These are phyloP conservation scores for Aspergillus fijiensis DNA, from an alignment of 2,329 filamentous ascomycete species.

Conservation along the genomic window DNA sequence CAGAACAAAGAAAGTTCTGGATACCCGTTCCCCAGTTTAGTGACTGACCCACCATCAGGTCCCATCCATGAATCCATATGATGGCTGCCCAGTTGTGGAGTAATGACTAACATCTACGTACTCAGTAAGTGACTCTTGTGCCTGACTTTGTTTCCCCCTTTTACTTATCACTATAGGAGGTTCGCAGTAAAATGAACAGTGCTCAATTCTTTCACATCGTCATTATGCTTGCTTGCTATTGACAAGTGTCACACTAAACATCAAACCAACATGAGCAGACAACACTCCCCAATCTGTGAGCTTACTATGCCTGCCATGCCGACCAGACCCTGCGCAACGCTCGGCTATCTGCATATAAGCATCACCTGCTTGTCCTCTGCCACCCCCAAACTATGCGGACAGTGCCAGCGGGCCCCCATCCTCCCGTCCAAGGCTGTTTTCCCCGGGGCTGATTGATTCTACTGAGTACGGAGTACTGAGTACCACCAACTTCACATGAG, in stretches of 20 bases:
- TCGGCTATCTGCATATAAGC: not conserved
- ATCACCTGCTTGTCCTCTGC: not conserved
- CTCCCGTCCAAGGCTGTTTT: not conserved
- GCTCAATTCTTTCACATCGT: too few species aligned
- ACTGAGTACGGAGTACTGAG: too few species aligned
- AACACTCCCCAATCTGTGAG: not conserved
- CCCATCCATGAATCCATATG: not conserved
- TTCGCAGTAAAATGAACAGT: not conserved
- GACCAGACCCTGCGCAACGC: not conserved
- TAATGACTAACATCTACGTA: not conserved
- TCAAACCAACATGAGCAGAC: not conserved
- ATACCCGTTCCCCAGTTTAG: slow-evolving; percentile 1
- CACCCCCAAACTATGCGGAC: not conserved
- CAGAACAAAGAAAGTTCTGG: slow-evolving; percentile 10
- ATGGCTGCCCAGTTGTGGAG: not conserved
- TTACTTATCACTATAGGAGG: not conserved
- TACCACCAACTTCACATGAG: not conserved
- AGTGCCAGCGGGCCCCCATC: not conserved
- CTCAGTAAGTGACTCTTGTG: too few species aligned
- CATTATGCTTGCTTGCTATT: too few species aligned
- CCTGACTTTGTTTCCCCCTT: not conserved
- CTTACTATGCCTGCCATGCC: not conserved
- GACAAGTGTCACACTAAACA: too few species aligned
- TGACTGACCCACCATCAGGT: not conserved
- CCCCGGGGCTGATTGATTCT: not conserved